Percentiles rank a stretch among this genome's conserved stretches.
These are phyloP conservation scores for Trichosporon ovoides DNA, from an alignment of 1,284 basidiomycete genomes.

Conservation along the genomic window DNA sequence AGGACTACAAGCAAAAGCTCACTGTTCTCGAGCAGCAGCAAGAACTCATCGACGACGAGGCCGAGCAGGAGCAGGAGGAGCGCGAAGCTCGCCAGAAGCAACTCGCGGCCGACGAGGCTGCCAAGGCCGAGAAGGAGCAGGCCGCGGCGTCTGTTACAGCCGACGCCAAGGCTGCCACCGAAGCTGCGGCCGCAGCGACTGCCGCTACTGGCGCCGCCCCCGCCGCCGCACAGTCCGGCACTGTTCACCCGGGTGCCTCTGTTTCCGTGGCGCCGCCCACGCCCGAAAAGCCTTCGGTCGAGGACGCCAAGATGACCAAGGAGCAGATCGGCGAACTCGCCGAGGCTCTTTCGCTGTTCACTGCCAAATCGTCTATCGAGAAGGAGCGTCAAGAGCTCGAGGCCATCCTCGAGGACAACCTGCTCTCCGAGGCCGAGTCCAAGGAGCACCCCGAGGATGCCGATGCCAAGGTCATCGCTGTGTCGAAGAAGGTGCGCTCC, in stretches of 20 bases:
- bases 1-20: slow-evolving; percentile 95
- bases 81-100: neutral
- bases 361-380: slow-evolving; percentile 91
- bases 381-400: slow-evolving; percentile 90
- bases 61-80: slow-evolving; percentile 1
- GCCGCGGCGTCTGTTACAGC: neutral
- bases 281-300: neutral
- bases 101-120: neutral
- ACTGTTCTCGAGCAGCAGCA: slow-evolving; percentile 97
- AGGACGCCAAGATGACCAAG: neutral
- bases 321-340: slow-evolving; percentile 89
- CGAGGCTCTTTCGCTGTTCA: slow-evolving; percentile 84
- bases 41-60: slow-evolving; percentile 91
- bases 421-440: slow-evolving; percentile 69
- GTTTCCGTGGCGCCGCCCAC: neutral
- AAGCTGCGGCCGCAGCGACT: neutral
- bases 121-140: slow-evolving; percentile 8
- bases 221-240: neutral
- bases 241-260: neutral
- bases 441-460: slow-evolving; percentile 30
- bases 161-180: slow-evolving; percentile 1
- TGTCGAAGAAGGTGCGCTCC: slow-evolving; percentile 87
- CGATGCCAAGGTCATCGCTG: slow-evolving; percentile 49
- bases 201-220: neutral
- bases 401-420: slow-evolving; percentile 84